A percentile compares a stretch with the other conserved stretches of the same genome.
phyloP scores from a whole-genome alignment of 2,329 filamentous ascomycete genomes.

The Akanthomyces uredinophilus region DNA sequence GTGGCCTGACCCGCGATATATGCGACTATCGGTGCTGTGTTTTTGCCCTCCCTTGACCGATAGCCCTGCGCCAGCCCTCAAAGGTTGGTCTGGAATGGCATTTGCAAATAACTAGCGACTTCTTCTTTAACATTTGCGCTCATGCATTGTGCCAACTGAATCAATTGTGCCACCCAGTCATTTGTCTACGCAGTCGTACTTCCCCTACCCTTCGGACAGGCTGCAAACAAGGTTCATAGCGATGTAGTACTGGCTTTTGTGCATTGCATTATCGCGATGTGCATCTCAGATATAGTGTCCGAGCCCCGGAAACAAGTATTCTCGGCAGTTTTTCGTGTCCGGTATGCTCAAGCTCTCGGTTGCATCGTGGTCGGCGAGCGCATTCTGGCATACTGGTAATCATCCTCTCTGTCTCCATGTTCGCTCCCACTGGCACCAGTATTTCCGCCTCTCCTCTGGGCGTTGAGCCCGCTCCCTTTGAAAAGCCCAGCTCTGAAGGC shows the following conservation, averaged over 20 bases:
- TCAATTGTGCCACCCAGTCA: neutral
- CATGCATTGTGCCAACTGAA: neutral
- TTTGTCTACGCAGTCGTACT: neutral
- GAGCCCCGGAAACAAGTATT: neutral
- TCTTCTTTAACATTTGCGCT: neutral
- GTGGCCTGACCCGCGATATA: neutral
- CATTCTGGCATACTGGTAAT: too few species aligned
- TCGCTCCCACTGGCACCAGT: neutral
- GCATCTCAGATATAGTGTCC: neutral
- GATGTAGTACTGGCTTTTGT: neutral
- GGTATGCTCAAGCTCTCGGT: neutral
- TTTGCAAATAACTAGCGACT: neutral
- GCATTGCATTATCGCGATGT: neutral
- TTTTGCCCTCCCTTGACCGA: neutral
- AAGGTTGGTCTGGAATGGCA: neutral
- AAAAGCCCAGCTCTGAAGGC: neutral
- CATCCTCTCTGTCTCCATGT: neutral
- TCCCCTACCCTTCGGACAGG: too few species aligned
- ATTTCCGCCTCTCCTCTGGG: neutral
- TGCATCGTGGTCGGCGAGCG: too few species aligned
- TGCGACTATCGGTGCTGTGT: neutral
- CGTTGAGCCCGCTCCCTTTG: neutral
- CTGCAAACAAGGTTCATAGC: too few species aligned
- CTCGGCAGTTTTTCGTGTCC: neutral
- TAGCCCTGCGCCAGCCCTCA: neutral